A percentile compares a stretch with the other conserved stretches of the same genome.
Evolutionary conservation across 495 filamentous ascomycete species (phyloP).

Genomic region (Xylaria scruposa): DNA sequence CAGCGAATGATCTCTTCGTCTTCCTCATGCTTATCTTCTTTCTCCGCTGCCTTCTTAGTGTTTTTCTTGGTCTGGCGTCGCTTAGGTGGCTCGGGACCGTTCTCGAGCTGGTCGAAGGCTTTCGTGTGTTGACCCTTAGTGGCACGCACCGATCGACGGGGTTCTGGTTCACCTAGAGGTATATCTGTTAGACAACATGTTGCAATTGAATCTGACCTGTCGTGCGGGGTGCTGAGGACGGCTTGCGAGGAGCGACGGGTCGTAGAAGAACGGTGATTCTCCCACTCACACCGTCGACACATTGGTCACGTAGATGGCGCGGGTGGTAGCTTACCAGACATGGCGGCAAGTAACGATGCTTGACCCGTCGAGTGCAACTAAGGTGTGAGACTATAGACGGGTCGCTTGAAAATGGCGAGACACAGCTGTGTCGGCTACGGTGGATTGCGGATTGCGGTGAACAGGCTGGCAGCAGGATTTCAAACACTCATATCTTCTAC

Average conservation of each 20-base stretch:
- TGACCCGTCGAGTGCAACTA: constrained; percentile 19
- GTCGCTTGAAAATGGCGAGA: constrained; percentile 33
- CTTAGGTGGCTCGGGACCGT: constrained; percentile 65
- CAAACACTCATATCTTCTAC: constrained; percentile 46
- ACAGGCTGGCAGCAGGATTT: constrained; percentile 34
- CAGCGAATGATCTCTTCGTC: constrained; percentile 79
- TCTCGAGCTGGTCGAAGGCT: constrained; percentile 74
- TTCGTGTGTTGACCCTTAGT: constrained; percentile 96
- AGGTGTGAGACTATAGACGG: constrained; percentile 16
- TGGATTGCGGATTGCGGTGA: constrained; percentile 20
- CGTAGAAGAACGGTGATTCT: background rate
- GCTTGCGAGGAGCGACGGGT: background rate
- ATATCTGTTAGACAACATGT: constrained; percentile 19
- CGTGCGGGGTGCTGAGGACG: background rate
- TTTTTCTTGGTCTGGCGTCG: constrained; percentile 64
- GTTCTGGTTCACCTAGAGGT: constrained; percentile 66
- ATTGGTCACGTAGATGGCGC: constrained; percentile 17
- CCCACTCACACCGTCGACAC: background rate
- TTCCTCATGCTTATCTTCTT: constrained; percentile 68
- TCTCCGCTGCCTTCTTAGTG: constrained; percentile 58
- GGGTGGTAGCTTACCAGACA: constrained; percentile 44
- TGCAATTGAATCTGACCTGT: background rate
- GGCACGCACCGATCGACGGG: constrained; percentile 89
- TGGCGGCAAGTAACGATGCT: constrained; percentile 29
- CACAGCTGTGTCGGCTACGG: constrained; percentile 28